Conservation (phyloP, 1,284 basidiomycete species). For the Cryptococcus sp. region DNA sequence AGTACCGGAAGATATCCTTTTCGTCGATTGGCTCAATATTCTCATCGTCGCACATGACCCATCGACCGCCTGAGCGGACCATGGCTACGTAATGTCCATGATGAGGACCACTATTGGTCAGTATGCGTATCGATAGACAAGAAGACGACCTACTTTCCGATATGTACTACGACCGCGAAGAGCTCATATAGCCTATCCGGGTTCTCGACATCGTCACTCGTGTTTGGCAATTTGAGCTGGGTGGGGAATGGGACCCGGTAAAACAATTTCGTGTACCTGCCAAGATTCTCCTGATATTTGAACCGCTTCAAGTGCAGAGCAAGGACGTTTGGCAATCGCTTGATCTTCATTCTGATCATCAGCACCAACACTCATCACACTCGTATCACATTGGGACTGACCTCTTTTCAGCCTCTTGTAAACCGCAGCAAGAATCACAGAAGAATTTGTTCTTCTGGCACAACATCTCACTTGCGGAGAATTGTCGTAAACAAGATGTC, state of each 20-base stretch:
- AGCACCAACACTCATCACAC: neutral
- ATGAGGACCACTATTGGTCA: conserved; percentile 69
- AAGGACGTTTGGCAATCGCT: conserved; percentile 87
- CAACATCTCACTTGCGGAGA: conserved; percentile 96
- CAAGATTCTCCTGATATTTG: conserved; percentile 85
- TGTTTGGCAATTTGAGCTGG: conserved; percentile 91
- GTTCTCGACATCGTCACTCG: conserved; percentile 85
- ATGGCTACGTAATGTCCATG: conserved; percentile 98
- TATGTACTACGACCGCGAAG: conserved; percentile 94
- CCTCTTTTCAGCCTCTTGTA: conserved; percentile 98
- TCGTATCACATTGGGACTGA: conserved; percentile 43
- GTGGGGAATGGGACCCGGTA: conserved; percentile 96
- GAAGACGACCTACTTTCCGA: conserved; percentile 69
- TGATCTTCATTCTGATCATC: conserved; percentile 87
- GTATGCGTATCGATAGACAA: neutral
- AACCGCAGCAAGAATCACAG: conserved; percentile 91
- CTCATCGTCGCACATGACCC: conserved; percentile 96
- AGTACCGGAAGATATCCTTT: conserved; percentile 85
- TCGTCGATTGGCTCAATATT: conserved; percentile 83
- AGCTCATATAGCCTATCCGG: conserved; percentile 84
- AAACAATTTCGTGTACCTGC: conserved; percentile 86
- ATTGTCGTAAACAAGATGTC: conserved; percentile 89
- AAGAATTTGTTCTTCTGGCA: conserved; percentile 98
- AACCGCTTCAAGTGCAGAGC: conserved; percentile 96
- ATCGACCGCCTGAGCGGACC: conserved; percentile 75